phyloP scores from a whole-genome alignment of 495 filamentous ascomycete genomes.

The Penicillium fimorum region DNA sequence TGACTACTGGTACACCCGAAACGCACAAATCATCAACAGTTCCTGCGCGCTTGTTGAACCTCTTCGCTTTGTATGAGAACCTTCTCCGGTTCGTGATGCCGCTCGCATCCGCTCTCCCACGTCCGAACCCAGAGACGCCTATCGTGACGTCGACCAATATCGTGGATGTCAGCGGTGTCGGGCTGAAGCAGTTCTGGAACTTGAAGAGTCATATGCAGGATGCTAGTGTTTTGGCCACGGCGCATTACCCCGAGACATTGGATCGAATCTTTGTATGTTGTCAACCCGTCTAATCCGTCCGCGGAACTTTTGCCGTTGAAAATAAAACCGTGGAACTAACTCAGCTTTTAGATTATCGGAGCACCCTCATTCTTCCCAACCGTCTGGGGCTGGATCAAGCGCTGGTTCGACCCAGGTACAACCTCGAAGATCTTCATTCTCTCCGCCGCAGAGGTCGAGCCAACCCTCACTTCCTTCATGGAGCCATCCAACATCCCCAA shows the following conservation, averaged over 20 bases:
- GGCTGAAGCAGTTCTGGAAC: conserved; percentile 91
- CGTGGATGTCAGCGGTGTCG: conserved; percentile 80
- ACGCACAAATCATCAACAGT: conserved; percentile 51
- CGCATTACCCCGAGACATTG: conserved; percentile 88
- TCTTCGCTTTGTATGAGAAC: conserved; percentile 89
- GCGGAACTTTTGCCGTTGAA: not conserved
- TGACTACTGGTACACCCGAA: conserved; percentile 56
- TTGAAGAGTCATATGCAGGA: conserved; percentile 90
- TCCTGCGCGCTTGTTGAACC: conserved; percentile 67
- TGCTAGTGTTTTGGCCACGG: conserved; percentile 79
- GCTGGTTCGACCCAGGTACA: conserved; percentile 92
- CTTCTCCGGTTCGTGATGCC: conserved; percentile 84
- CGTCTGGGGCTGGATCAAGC: conserved; percentile 93
- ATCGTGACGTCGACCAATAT: conserved; percentile 88
- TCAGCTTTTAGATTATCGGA: conserved; percentile 65
- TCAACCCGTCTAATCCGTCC: not conserved
- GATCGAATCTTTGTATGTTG: conserved; percentile 75
- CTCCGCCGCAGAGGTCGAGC: conserved; percentile 61
- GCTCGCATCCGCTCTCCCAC: conserved; percentile 69
- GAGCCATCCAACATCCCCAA: conserved; percentile 77
- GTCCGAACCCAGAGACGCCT: conserved; percentile 69
- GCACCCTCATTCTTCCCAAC: conserved; percentile 90
- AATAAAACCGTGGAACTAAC: conserved; percentile 5
- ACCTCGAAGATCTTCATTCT: conserved; percentile 93
- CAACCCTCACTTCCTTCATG: conserved; percentile 76